phyloP scores from a whole-genome alignment of 192 early-diverging fungal genomes.

The Cetraspora pellucida region DNA sequence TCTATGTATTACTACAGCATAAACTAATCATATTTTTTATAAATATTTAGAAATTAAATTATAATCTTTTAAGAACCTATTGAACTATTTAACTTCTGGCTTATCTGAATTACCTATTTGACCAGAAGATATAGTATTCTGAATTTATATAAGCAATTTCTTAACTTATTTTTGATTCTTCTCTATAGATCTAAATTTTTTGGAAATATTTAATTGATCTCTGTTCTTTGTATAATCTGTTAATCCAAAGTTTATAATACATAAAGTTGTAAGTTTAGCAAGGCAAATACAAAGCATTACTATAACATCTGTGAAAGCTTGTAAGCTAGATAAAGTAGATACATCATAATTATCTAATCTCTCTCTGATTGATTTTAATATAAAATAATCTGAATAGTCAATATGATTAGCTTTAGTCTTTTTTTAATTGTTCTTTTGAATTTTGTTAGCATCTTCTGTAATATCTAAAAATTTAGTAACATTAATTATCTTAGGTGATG shows the following conservation, averaged over 20 bases:
- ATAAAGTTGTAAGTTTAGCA: constrained; percentile 20
- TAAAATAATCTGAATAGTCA: constrained; percentile 19
- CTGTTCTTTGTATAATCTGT: neutral
- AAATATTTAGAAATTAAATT: neutral
- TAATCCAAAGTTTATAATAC: neutral
- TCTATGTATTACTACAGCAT: no score
- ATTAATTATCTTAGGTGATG: no score
- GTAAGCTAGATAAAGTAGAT: neutral
- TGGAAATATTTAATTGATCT: neutral
- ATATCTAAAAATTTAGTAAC: no score
- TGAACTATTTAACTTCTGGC: constrained; percentile 3
- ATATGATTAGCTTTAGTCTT: neutral
- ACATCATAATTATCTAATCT: constrained; percentile 14
- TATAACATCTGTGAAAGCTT: constrained; percentile 11
- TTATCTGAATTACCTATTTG: neutral
- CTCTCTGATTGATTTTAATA: constrained; percentile 14
- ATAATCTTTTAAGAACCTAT: constrained; percentile 10
- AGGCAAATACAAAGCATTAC: constrained; percentile 20
- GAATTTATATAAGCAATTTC: neutral
- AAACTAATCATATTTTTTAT: no score
- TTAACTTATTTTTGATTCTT: neutral
- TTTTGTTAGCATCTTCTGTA: no score
- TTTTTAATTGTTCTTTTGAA: neutral
- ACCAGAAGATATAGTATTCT: constrained; percentile 19
- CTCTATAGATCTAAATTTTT: constrained; percentile 2